phyloP scores from a whole-genome alignment of 306 rosid genomes.

The Leucaena leucocephala region DNA sequence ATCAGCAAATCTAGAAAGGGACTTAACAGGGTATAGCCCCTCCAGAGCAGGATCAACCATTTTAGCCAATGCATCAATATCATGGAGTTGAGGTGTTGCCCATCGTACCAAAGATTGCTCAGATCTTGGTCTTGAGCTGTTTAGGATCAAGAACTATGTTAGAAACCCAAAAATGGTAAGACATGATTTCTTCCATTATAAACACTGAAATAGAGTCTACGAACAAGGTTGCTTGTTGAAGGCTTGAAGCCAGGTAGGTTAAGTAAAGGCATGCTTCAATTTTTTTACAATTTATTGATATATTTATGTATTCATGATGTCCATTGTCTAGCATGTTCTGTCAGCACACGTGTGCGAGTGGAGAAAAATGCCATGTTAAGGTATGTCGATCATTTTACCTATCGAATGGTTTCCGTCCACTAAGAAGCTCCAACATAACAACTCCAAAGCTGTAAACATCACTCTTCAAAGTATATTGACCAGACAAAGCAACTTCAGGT shows the following conservation, averaged over 20 bases:
- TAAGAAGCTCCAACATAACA: conserved; percentile 94
- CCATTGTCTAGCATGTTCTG: background rate
- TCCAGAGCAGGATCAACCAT: conserved; percentile 93
- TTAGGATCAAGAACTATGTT: conserved; percentile 22
- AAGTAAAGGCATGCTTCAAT: conserved; percentile 11
- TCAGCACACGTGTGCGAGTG: background rate
- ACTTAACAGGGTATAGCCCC: conserved; percentile 93
- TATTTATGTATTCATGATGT: conserved; percentile 1
- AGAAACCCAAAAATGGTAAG: conserved; percentile 15
- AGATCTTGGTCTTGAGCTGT: conserved; percentile 79
- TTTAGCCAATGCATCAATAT: conserved; percentile 90
- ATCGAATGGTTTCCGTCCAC: conserved; percentile 93
- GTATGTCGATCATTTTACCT: conserved; percentile 53
- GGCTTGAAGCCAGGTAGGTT: conserved; percentile 22
- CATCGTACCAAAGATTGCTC: conserved; percentile 96
- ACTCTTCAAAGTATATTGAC: conserved; percentile 78
- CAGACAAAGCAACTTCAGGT: conserved; percentile 85
- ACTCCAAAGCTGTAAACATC: conserved; percentile 94
- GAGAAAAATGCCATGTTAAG: conserved; percentile 8
- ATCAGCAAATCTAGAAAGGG: conserved; percentile 97
- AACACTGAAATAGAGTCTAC: background rate
- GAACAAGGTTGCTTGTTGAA: background rate
- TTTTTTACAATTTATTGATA: background rate
- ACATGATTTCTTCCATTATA: background rate
- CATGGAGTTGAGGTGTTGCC: conserved; percentile 99